Evolutionary conservation across 2,329 filamentous ascomycete species (phyloP), one percentile per base, ranked within the genome.

Genomic region (Paradendryphiella salina): DNA sequence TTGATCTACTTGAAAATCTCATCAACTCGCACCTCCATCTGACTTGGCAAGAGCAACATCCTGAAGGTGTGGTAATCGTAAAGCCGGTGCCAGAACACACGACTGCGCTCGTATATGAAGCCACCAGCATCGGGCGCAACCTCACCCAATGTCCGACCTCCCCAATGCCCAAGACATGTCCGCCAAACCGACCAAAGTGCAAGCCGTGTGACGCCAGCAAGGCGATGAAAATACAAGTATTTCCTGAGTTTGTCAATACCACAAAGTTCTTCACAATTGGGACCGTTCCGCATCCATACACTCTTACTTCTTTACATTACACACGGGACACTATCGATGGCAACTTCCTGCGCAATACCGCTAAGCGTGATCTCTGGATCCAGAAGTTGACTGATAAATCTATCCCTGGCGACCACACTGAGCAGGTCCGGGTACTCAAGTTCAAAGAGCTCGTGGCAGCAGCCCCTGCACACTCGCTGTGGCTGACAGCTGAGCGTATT

Each of bases 231-330:
- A 81, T 96, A 59, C 78, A 80, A n/a, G 87, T 85, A 0, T 83
- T 85, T 2, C 74, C 82, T 3, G 76, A 80, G 14, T 94, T 90
- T 72, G 81, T 81, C 47, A 96, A 96, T 72, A 81, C 80, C 4
- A 85, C 86, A 11, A 79, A 79, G 1, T 69, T 87, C 13, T 97
- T 91, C 76, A 90, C 88, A 2, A 89, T 99, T 57, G 91, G 88
- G 52, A 89, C 86, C 0, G 87, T 97, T 10, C 93, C 93, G 0
- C 94, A 99, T 70, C 94, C 94, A 0, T 96, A 91, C 77, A 96
- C 92, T 1, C 79, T 90, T 34, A 82, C 85, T 46, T 82, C 85
- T 10, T 77, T 97, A 14, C 80, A 84, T 51, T 80, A 84, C 57
- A 80, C 67, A 2, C 66, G 84, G 50, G 75, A 77, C 44, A 76